Percentiles rank a stretch among this genome's conserved stretches.
Conservation (phyloP, 2,329 filamentous ascomycete genomes). For the Stemphylium vesicarium region DNA sequence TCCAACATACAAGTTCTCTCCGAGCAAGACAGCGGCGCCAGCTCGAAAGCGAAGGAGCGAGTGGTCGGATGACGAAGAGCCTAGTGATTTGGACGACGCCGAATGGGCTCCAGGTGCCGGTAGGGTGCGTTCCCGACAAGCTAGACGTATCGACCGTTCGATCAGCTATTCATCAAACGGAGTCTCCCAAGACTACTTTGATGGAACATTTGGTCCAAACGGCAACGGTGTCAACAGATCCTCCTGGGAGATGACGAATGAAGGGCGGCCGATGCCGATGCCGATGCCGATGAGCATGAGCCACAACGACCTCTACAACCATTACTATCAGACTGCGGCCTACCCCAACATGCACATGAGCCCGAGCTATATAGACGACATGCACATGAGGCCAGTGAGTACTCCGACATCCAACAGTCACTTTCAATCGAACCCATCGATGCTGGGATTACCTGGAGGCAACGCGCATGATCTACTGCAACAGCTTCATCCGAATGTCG, state of each 20-base stretch:
- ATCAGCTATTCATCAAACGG: slow-evolving; percentile 35
- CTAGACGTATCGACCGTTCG: slow-evolving; percentile 33
- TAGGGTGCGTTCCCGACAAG: slow-evolving; percentile 27
- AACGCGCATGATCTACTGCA: slow-evolving; percentile 48
- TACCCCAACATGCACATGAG: slow-evolving; percentile 48
- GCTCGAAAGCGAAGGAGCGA: slow-evolving; percentile 58
- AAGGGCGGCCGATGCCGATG: slow-evolving; percentile 56
- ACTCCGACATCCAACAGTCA: slow-evolving; percentile 34
- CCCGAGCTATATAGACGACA: slow-evolving; percentile 38
- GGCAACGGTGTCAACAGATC: slow-evolving; percentile 51
- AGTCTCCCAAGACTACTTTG: slow-evolving; percentile 34
- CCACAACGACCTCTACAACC: slow-evolving; percentile 52
- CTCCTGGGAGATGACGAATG: slow-evolving; percentile 60
- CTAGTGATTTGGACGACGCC: slow-evolving; percentile 52
- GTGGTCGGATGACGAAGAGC: slow-evolving; percentile 47
- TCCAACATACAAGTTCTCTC: slow-evolving; percentile 92
- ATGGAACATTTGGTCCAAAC: slow-evolving; percentile 37
- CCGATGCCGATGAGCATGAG: slow-evolving; percentile 46
- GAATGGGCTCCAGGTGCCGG: slow-evolving; percentile 46
- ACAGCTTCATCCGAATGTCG: slow-evolving; percentile 35
- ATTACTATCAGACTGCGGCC: slow-evolving; percentile 60
- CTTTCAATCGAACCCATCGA: slow-evolving; percentile 38
- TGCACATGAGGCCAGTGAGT: slow-evolving; percentile 53
- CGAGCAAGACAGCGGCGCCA: slow-evolving; percentile 67
- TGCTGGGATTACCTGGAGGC: slow-evolving; percentile 50